Evolutionary conservation across 768 basidiomycete genomes (phyloP), one percentile per base, ranked within the genome.

Genomic region (Suillus tomentosus): DNA sequence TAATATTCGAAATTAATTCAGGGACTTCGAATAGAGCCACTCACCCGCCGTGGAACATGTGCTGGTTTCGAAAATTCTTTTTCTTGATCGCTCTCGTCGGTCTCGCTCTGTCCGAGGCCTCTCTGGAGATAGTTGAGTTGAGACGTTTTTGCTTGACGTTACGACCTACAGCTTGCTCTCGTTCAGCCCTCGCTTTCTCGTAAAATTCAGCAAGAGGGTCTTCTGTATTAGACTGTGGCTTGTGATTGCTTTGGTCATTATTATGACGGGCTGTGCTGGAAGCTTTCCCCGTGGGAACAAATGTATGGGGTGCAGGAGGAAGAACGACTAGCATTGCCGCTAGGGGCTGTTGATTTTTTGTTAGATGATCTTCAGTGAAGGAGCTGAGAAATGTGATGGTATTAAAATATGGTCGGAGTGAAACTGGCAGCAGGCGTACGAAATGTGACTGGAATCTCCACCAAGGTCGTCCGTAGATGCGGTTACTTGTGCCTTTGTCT

Each of bases 171-270:
- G 73, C 74, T 17, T 73, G 77, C 31, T 85, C 83, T 31, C 68
- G 73, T 45, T 85, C 82, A 19, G 79, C 83, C 56, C 75, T 81
- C 2, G 89, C 90, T 67, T 80, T 75, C 3, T 76, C 80, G 68
- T 91, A 91, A 69, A 88, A 90, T 65, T 86, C 82, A 1, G 84
- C 83, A 60, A 92, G 76, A 0, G 90, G 88, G 70, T 92, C 90
- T 45, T 65, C 67, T 15, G 24, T 62, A 42, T 65, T 68, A 15
- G 67, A 70, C 43, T 27, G 67, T 74, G 43, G 66, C 69, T 5
- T 72, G 68, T 55, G 70, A 61, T 3, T 34, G 40, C 36, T 55
- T 22, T 45, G 37, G 53, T 65, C 34, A 43, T 51, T n/a, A 9
- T 65, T 45, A 54, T 58, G 24, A 11, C 47, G 54, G 19, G 56